Base-by-base conservation (phyloP, 345 rosid genomes). In the Citrus sp. region DNA sequence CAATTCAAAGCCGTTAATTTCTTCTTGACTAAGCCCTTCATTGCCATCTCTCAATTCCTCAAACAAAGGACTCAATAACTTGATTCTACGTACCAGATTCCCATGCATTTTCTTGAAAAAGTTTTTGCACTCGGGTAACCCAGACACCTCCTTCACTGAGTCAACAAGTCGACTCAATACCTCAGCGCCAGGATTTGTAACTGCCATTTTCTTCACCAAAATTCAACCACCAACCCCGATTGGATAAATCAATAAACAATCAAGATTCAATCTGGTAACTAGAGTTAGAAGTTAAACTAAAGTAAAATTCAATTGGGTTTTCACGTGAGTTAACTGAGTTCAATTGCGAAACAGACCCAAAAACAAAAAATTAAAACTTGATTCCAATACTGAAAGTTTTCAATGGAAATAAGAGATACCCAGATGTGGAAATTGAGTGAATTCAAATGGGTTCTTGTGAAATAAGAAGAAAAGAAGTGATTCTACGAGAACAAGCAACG, bases 31-130 rank as follows among this genome's bases (percentile, higher is more conserved):
- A 13, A 87, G 74, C 77, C 78, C 89, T 18, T 81, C 83, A 32
- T 77, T 40, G 8, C 83, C 60, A 67, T 91, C 98, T 46, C 81
- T 85, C 83, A 94, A 87, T 80, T 96, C 99, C 90, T 94, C 97
- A 67, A 96, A 92, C 89, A 94, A 85, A 84, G 99, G 98, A 81
- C 95, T 88, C 84, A 96, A 86, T 40, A 96, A 91, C 93, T 93
- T 94, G 81, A 96, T 90, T 81, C 99, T 88, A 42, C 99, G 94
- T 54, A 86, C 88, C 87, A 94, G 85, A 87, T 92, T 90, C 40
- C 93, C 92, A 79, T 92, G 90, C 92, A 87, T 86, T 87, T 79
- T 90, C 83, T 87, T 91, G 78, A 85, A 85, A 19, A 88, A 76
- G 80, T 86, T 89, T 71, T 76, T 86, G 40, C 91, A 90, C 85